Percentiles rank a stretch among this genome's conserved stretches.
phyloP scores from a whole-genome alignment of 2,329 filamentous ascomycete genomes.

The Alternaria consortialis region DNA sequence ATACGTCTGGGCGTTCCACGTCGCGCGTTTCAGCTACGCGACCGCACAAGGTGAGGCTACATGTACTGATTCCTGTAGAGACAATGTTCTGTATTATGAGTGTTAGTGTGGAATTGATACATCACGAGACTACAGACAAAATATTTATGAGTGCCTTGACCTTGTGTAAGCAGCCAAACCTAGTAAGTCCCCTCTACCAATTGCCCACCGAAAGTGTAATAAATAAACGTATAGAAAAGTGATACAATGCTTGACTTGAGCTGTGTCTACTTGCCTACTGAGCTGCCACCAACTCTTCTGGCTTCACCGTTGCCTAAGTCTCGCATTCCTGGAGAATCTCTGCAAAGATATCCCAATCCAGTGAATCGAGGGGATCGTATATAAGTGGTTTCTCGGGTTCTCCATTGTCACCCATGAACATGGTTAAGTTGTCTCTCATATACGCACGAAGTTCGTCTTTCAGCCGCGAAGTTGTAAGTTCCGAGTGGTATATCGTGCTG shows the following conservation, averaged over 20 bases:
- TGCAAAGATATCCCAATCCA: not conserved
- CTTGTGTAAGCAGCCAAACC: too few species aligned
- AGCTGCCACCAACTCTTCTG: not conserved
- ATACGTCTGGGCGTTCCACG: not conserved
- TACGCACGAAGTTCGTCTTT: conserved; percentile 13
- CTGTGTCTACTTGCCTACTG: not conserved
- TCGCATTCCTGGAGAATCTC: not conserved
- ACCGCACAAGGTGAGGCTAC: not conserved
- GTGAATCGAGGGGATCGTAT: not conserved
- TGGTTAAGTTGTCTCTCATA: not conserved
- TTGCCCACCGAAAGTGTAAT: too few species aligned
- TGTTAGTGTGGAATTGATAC: not conserved
- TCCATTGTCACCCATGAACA: not conserved
- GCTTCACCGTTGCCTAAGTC: not conserved
- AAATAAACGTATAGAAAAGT: too few species aligned
- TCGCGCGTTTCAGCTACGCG: not conserved
- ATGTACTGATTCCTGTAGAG: not conserved
- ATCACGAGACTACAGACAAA: too few species aligned
- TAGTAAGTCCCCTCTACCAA: too few species aligned
- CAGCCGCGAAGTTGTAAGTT: not conserved
- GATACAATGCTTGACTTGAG: not conserved
- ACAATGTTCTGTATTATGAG: not conserved
- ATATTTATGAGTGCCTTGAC: too few species aligned
- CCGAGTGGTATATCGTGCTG: conserved; percentile 25
- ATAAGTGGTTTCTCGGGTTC: not conserved